Evolutionary conservation across 2,329 filamentous ascomycete genomes (phyloP), one percentile per base, ranked within the genome.

Genomic region (Ceratocystis diversiconidia): DNA sequence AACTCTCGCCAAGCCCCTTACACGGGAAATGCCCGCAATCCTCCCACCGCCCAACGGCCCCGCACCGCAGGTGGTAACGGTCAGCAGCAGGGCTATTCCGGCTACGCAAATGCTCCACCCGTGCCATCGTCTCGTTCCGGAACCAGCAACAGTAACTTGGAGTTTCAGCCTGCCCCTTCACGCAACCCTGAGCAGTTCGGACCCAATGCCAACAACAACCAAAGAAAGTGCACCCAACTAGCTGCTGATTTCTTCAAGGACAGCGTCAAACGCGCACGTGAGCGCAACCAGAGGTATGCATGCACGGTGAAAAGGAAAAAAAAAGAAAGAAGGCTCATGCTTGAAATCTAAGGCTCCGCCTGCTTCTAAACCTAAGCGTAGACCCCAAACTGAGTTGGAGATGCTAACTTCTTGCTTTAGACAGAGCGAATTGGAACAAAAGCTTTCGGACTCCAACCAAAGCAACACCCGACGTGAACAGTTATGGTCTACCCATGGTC

Each of bases 201-300:
- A 43, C 73, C 79, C 65, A 81, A 83, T 70, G 80, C 84, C 69
- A 85, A 86, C 72, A 85, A 85, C 73, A 87, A 87, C 73, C 83
- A 87, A 76, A 86, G 86, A 76, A 86, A 85, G 73, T 87, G 85
- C 73, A 82, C 82, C 15, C 82, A 85, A 72, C 74, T 86, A 72
- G 88, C 95, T 48, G 85, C 88, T 66, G 91, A 94, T 71, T 97
- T 97, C 79, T 99, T 97, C 84, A 95, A 95, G 77, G 92, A 99
- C 76, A 97, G 92, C 74, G 95, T 99, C 65, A 92, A 96, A 80
- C 85, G 94, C 71, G 94, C 94, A 63, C 85, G 92, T 70, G 94
- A 97, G 77, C 86, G 94, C 67, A 99, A 99, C 75, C 86, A 95
- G 76, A 88, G 92, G 92, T 95, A 78, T 71, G 82, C 74, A 46